Evolutionary conservation across 352 stramenopile genomes (phyloP).

Genomic region (Pythium oligandrum): DNA sequence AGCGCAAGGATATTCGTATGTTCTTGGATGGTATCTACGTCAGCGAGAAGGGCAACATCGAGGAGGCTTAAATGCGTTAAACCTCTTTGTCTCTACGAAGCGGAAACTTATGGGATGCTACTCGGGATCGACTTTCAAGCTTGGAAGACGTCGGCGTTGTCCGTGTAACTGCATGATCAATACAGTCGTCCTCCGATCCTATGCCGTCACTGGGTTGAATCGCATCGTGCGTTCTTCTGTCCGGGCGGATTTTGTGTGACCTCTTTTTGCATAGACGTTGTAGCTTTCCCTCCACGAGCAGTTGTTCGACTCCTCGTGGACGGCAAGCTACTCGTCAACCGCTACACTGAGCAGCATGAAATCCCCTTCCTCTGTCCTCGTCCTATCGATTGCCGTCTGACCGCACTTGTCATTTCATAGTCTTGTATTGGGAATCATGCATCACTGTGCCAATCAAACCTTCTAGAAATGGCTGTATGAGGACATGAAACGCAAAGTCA

Average conservation of each 20-base stretch:
- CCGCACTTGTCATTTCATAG: neutral
- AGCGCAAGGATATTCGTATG: conserved; percentile 97
- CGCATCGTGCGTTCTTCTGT: conserved; percentile 83
- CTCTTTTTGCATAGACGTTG: neutral
- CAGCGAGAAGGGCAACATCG: conserved; percentile 92
- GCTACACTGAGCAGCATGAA: conserved; percentile 12
- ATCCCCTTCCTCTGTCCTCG: conserved; percentile 9
- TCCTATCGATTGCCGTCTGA: neutral
- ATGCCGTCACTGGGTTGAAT: conserved; percentile 90
- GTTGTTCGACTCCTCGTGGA: too few relatives aligned
- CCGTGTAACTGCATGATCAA: conserved; percentile 20
- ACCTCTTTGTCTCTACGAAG: neutral
- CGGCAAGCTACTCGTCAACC: too few relatives aligned
- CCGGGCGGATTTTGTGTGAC: conserved; percentile 85
- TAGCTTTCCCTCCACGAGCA: too few relatives aligned
- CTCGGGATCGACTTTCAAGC: conserved; percentile 2
- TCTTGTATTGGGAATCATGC: too few relatives aligned
- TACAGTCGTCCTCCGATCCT: conserved; percentile 21
- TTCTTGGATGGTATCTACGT: conserved; percentile 99
- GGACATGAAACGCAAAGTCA: too few relatives aligned
- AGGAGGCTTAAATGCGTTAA: conserved; percentile 48
- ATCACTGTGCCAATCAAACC: too few relatives aligned
- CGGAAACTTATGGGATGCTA: conserved; percentile 12
- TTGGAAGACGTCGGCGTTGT: conserved; percentile 5
- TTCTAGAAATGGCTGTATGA: too few relatives aligned